These are phyloP conservation scores for Coniochaeta sp. DNA, from an alignment of 2,329 filamentous ascomycete species.

Conservation along the genomic window DNA sequence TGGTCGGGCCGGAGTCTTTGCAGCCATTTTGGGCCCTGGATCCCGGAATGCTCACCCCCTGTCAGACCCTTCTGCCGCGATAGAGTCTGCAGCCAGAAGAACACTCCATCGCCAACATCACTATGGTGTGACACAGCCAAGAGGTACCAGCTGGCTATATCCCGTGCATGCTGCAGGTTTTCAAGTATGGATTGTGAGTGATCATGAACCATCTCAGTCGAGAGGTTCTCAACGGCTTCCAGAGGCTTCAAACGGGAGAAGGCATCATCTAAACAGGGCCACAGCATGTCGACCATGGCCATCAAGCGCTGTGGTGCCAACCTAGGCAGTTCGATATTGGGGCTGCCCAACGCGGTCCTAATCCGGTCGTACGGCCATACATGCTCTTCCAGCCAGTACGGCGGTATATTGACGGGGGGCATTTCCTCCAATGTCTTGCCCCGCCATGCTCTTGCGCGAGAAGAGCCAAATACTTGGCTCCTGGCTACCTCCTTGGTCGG, in stretches of 20 bases:
- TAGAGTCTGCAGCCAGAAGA: background rate
- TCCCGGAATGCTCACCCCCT: background rate
- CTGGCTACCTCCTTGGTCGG: background rate
- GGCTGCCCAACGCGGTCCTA: background rate
- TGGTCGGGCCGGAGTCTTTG: background rate
- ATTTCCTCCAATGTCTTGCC: background rate
- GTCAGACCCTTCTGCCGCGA: background rate
- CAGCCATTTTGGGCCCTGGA: background rate
- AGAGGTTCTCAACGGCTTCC: background rate
- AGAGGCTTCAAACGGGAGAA: background rate
- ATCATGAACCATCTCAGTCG: background rate
- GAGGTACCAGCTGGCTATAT: background rate
- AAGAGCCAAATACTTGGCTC: background rate
- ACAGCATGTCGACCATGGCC: background rate
- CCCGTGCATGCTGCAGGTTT: background rate
- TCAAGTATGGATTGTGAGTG: background rate
- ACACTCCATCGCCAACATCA: background rate
- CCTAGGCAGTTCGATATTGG: background rate
- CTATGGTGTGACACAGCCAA: background rate
- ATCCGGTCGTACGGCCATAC: background rate
- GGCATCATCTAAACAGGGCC: background rate
- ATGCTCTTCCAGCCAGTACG: background rate
- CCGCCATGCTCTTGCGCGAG: background rate
- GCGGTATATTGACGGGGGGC: background rate
- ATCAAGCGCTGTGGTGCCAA: background rate